Evolutionary conservation across 768 basidiomycete genomes (phyloP).

Genomic region (Agaricus sinodeliciosus): DNA sequence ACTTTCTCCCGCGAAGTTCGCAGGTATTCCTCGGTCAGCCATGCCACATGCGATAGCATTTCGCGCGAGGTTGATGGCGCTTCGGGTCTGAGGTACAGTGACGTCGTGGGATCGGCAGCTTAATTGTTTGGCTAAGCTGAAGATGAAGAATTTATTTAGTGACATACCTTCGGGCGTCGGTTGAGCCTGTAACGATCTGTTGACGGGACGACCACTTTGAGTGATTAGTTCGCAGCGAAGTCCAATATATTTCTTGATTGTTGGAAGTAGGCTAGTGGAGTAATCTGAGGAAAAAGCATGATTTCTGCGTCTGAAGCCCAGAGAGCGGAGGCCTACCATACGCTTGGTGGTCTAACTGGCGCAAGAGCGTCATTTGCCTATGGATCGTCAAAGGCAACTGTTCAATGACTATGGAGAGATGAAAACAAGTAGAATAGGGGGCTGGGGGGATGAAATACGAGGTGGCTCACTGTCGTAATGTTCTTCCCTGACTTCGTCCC

Average conservation of each 20-base stretch:
- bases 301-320: background rate
- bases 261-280: constrained; percentile 33
- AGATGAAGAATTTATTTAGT: background rate
- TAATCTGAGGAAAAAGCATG: constrained; percentile 18
- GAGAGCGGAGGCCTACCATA: constrained; percentile 31
- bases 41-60: constrained; percentile 52
- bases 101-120: background rate
- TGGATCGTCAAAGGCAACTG: constrained; percentile 73
- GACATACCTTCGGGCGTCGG: background rate
- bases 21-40: constrained; percentile 51
- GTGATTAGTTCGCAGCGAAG: constrained; percentile 15
- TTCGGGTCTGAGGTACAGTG: too few relatives aligned
- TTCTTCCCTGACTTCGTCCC: constrained; percentile 74
- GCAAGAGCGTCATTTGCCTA: constrained; percentile 61
- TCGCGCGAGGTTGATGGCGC: constrained; percentile 30
- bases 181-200: background rate
- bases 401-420: constrained; percentile 50
- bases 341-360: constrained; percentile 66
- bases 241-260: constrained; percentile 40
- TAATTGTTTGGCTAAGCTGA: background rate
- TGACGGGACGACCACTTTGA: background rate
- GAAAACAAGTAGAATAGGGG: background rate
- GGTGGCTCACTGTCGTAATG: constrained; percentile 60
- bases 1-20: constrained; percentile 73
- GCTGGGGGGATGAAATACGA: background rate